Evolutionary conservation across 225 moss, liverwort and hornwort species (phyloP), one percentile per base, ranked within the genome.

Genomic region (Sphagnum contortum): DNA sequence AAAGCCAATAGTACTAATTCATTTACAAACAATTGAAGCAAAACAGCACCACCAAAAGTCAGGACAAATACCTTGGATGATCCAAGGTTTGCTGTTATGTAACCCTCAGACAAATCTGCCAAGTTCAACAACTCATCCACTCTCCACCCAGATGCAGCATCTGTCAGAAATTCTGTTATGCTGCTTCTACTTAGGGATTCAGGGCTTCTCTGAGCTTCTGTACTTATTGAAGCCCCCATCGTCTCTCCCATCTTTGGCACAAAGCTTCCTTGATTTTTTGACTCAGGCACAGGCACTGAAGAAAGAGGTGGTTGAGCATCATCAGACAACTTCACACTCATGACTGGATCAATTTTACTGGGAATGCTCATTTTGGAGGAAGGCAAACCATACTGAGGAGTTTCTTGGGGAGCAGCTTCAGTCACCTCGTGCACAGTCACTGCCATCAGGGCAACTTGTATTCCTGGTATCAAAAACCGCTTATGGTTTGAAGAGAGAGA

Each of bases 101-200:
- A 96, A 4, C 92, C 92, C 4, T 92, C 94, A 2, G 90, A 90
- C 62, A 94, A 59, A 55, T 94, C 93, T 8, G 90, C 88, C 45
- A 96, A 72, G 55, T 92, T 88, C 9, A 92, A 85, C 5, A 96
- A 67, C 81, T 90, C 87, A 50, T 90, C 80, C 66, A 88, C 85
- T 50, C 88, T 77, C 92, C 96, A 79, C 11, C 79, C 83, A 47
- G 90, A 81, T 8, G 88, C 88, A 12, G 86, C 77, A 47, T 95
- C 65, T 9, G 83, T 82, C 58, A 92, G 71, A 64, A 76, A 79
- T 47, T 85, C 92, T 5, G 92, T 72, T 3, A 91, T 84, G 64
- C 83, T 88, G 49, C 57, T 75, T 59, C 63, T 84, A 44, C 77
- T 89, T 46, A 71, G 72, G 5, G 75, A 64, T 52, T 60, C 51